Evolutionary conservation across 768 basidiomycete species (phyloP).

Genomic region (Nevesoporus exiguus): DNA sequence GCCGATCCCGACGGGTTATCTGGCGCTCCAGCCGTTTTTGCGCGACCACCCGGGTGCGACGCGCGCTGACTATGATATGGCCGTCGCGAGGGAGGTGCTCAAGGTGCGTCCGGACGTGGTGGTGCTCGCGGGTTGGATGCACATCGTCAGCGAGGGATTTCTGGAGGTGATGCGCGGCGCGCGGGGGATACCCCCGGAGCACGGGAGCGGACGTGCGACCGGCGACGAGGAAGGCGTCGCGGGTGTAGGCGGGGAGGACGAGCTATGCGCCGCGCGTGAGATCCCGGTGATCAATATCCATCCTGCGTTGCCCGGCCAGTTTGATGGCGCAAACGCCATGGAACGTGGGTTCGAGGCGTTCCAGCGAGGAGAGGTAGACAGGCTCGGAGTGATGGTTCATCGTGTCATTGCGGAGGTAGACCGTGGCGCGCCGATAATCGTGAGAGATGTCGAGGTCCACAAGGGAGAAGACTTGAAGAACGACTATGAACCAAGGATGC

Average conservation of each 20-base stretch:
- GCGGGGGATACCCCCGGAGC: slow-evolving; percentile 28
- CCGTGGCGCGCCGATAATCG: slow-evolving; percentile 82
- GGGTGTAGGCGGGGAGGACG: slow-evolving; percentile 35
- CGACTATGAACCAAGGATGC: slow-evolving; percentile 70
- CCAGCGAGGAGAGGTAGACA: slow-evolving; percentile 71
- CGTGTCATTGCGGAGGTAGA: slow-evolving; percentile 92
- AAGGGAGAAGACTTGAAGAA: slow-evolving; percentile 68
- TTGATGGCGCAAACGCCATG: slow-evolving; percentile 92
- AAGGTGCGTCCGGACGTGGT: slow-evolving; percentile 72
- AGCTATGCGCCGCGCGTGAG: slow-evolving; percentile 13
- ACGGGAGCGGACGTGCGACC: neutral
- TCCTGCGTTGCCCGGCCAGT: slow-evolving; percentile 93
- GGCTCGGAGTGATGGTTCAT: slow-evolving; percentile 91
- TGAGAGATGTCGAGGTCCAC: slow-evolving; percentile 70
- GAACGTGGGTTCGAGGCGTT: slow-evolving; percentile 88
- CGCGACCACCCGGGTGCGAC: slow-evolving; percentile 70
- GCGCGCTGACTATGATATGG: slow-evolving; percentile 80
- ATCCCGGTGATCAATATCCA: slow-evolving; percentile 95
- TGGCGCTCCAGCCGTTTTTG: slow-evolving; percentile 81
- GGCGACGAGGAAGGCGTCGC: neutral
- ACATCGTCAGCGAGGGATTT: slow-evolving; percentile 83
- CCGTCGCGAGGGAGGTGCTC: slow-evolving; percentile 69
- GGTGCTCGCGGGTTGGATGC: slow-evolving; percentile 99
- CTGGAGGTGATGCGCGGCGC: slow-evolving; percentile 54
- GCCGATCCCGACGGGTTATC: slow-evolving; percentile 76